Evolutionary conservation across 2,329 filamentous ascomycete species (phyloP), one percentile per base, ranked within the genome.

Genomic region (Ambrosiella xylebori): DNA sequence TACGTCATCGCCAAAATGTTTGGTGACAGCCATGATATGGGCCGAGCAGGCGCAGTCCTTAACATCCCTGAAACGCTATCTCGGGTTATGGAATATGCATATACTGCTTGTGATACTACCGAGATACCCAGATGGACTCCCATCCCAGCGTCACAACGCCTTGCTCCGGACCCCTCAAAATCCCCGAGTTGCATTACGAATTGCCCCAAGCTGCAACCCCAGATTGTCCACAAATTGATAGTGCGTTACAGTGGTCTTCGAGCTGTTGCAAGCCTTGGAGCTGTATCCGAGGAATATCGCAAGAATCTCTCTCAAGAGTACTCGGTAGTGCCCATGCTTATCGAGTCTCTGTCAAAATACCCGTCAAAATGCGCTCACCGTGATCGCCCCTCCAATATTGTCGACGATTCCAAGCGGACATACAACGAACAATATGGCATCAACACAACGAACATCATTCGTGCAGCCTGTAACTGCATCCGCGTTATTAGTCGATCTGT

Each of bases 401-500:
- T 53, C 13, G 47, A 54, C 15, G 50, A 54, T 12, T 19, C 17
- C 12, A 37, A 15, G 37, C 49, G 58, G 9, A 19, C 41, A 9
- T 44, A 49, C 17, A 68, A 68, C 2, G 64, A 70, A 3, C 74
- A 79, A 11, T 86, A 85, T 64, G 88, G 88, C 1, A 70, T 67
- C 35, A 96, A 97, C 64, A 84, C 89, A 1, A 75, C 81, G 7
- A 73, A 80, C 2, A 90, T 95, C 19, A 75, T 97, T 19, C 77
- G 94, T 57, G 89, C 90, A 17, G 91, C 88, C 1, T 96, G 90
- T 66, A 84, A 87, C 65, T 82, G 86, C 35, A 79, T 89, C 36
- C 79, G 87, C 62, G 86, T 89, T 67, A 74, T 97, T 53, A 88
- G 88, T 1, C 81, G 93, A 47, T 95, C 89, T 1, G 84, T 95